A percentile compares a stretch with the other conserved stretches of the same genome.
Conservation (phyloP, 2,329 filamentous ascomycete genomes). For the Sporothrix pseudoabietina region DNA sequence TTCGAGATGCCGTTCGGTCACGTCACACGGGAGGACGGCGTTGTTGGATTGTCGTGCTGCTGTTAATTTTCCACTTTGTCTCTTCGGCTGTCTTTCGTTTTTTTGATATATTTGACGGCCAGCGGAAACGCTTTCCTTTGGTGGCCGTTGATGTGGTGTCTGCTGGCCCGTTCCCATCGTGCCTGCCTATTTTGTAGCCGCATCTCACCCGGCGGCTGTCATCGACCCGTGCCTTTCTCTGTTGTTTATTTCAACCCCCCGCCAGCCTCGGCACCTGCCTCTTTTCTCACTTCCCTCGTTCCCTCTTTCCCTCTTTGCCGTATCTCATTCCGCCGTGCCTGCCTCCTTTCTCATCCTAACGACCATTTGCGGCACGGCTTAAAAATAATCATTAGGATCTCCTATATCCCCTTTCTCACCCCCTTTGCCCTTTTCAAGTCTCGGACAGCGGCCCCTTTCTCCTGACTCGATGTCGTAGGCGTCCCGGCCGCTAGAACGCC, state of each 20-base stretch:
- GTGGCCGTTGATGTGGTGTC: neutral
- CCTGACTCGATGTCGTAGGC: neutral
- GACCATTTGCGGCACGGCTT: neutral
- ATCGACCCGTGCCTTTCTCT: neutral
- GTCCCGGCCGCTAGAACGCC: neutral
- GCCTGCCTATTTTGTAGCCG: conserved; percentile 3
- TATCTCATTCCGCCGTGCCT: neutral
- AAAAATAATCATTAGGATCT: neutral
- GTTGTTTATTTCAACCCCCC: neutral
- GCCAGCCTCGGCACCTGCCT: neutral
- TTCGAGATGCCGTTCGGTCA: neutral
- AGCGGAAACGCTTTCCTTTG: neutral
- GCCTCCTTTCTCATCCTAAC: neutral
- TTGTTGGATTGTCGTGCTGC: neutral
- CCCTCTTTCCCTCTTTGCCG: neutral
- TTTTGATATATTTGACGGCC: neutral
- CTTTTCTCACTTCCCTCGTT: neutral
- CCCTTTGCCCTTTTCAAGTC: neutral
- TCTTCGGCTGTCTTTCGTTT: neutral
- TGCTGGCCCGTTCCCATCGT: neutral
- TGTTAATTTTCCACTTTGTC: neutral
- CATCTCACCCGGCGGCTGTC: neutral
- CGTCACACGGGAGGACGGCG: conserved; percentile 4
- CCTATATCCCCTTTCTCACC: neutral
- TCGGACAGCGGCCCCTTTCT: neutral